Percentiles rank a stretch among this genome's conserved stretches.
phyloP scores from a whole-genome alignment of 352 stramenopile genomes.

The Thalassiosira ordinaria region DNA sequence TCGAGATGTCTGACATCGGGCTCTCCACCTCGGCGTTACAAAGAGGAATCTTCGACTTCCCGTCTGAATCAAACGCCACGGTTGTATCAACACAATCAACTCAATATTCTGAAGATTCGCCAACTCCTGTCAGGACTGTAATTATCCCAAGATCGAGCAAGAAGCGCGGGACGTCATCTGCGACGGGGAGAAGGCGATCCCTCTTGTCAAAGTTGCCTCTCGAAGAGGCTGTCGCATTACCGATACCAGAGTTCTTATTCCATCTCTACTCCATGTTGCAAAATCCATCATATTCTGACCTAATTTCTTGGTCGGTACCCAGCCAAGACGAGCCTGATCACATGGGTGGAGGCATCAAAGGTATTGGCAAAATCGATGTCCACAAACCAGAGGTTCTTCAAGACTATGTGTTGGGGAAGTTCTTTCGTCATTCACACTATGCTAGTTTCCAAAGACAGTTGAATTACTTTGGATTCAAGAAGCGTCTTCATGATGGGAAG shows the following conservation, averaged over 20 bases:
- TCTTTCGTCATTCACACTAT: conserved; percentile 85
- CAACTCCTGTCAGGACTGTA: neutral
- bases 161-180: neutral
- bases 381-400: conserved; percentile 50
- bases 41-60: conserved; percentile 2
- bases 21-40: conserved; percentile 16
- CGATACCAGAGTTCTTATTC: conserved; percentile 53
- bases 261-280: conserved; percentile 55
- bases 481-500: conserved; percentile 65
- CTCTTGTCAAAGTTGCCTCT: neutral
- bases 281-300: conserved; percentile 12
- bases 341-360: conserved; percentile 33
- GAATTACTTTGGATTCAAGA: conserved; percentile 87
- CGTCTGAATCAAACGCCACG: neutral
- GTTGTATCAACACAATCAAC: neutral
- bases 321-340: conserved; percentile 20
- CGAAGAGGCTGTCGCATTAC: neutral
- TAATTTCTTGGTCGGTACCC: conserved; percentile 45
- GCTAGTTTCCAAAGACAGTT: conserved; percentile 82
- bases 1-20: conserved; percentile 24
- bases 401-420: conserved; percentile 63
- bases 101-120: neutral
- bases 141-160: neutral
- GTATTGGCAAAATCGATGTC: conserved; percentile 52
- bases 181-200: neutral